Evolutionary conservation across 2,329 filamentous ascomycete genomes (phyloP).

Genomic region (Coniochaeta pulveracea): DNA sequence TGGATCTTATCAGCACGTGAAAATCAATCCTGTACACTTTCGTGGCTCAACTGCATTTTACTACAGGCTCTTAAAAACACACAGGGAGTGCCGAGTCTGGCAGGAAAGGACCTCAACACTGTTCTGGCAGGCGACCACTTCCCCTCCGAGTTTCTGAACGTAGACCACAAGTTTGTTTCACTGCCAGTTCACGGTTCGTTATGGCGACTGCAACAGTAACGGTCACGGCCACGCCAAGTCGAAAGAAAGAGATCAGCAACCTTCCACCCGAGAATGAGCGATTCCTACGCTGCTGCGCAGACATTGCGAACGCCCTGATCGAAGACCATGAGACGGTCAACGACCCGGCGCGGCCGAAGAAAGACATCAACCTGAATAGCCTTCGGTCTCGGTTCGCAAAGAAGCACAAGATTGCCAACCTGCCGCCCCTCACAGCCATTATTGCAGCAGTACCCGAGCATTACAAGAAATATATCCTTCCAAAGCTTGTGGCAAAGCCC

Average conservation of each 20-base stretch:
- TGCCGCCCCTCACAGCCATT: conserved; percentile 89
- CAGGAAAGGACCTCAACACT: no score
- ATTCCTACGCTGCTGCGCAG: conserved; percentile 86
- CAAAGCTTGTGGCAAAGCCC: conserved; percentile 92
- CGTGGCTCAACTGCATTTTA: no score
- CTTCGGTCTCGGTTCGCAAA: conserved; percentile 80
- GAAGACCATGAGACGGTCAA: conserved; percentile 81
- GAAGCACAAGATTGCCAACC: conserved; percentile 80
- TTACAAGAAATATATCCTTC: conserved; percentile 98
- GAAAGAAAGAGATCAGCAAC: conserved; percentile 60
- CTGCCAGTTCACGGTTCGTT: no score
- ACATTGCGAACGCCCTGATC: conserved; percentile 87
- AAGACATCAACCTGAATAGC: conserved; percentile 87
- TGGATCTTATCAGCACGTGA: no score
- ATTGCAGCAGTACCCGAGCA: conserved; percentile 98
- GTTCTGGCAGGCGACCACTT: no score
- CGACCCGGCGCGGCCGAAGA: conserved; percentile 60
- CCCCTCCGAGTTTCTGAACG: no score
- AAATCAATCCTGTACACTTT: no score
- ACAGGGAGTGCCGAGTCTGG: no score
- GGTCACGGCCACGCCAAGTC: conserved; percentile 58
- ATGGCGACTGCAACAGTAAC: conserved; percentile 26
- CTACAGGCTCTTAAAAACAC: no score
- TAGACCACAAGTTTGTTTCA: no score
- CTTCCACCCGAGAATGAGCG: conserved; percentile 89